Base-by-base conservation (phyloP, 352 stramenopile genomes). In the Phytophthora fragariaefolia region DNA sequence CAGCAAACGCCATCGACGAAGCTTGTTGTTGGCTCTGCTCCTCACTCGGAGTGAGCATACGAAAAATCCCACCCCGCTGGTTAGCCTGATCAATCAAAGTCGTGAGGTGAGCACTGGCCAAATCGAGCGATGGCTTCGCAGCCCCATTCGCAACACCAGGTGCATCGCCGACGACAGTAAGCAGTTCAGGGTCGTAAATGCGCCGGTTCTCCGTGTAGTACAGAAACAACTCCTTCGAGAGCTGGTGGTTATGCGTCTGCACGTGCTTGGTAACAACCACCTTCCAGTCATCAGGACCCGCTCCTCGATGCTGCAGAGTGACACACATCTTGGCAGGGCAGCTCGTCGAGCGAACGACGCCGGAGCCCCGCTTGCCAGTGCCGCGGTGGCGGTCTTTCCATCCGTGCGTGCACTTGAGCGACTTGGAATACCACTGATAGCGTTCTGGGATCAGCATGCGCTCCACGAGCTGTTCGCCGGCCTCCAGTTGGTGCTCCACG, bases 391-490 rank as follows among this genome's bases (percentile, higher is more conserved):
- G 81, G 40, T 87, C 72, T 61, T 92, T 92, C 85, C 85, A 93
- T 6, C 85, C 85, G 63, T 93, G 85, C 6, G 85, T 93, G 50
- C 85, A 93, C 70, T 89, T 89, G 32, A 93, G 74, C 28, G 85
- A 91, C 73, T 93, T 93, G 45, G 85, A 93, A 54, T 93, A 93
- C 85, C 85, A 93, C 47, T 80, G 76, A 59, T 75, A 87, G 28
- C 66, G 74, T 56, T 86, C 74, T 0, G 85, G 85, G 40, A 93
- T 91, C 59, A 91, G 59, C 52, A 71, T 77, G 20, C 71, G 77
- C 18, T 81, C 69, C 26, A 55, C 30, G 0, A 58, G 27, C 2
- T 56, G 47, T 17, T 59, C 62, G 15, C 15, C 52, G 0, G 47
- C 26, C 34, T 52, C 40, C 5, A 36, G 22, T 10, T 68, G 46